Percentiles rank a stretch among this genome's conserved stretches.
phyloP scores from a whole-genome alignment of 192 early-diverging fungal species.

The Backusella morwellensis region DNA sequence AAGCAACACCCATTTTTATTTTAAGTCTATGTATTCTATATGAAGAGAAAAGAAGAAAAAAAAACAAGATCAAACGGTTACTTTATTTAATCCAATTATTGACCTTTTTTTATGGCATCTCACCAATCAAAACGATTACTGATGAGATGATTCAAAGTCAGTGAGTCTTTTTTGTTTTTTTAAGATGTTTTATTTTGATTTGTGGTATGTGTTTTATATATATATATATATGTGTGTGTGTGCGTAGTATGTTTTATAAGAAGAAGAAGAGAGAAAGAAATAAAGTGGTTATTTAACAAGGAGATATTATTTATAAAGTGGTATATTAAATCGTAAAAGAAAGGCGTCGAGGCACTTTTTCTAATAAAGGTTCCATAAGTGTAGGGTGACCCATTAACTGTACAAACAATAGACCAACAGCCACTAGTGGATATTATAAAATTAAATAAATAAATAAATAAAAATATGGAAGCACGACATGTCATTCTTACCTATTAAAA shows the following conservation, averaged over 20 bases:
- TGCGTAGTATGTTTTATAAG: neutral
- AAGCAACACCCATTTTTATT: neutral
- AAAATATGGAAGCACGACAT: neutral
- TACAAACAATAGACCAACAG: neutral
- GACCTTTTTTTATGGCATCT: neutral
- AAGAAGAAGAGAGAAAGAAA: neutral
- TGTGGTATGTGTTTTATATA: neutral
- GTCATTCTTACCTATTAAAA: slow-evolving; percentile 33
- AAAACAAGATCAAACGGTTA: neutral
- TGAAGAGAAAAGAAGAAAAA: neutral
- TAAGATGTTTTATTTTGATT: neutral
- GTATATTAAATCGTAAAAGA: neutral
- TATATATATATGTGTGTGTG: too few relatives aligned
- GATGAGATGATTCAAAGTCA: slow-evolving; percentile 5
- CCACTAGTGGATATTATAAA: neutral
- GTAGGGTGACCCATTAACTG: neutral
- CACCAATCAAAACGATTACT: neutral
- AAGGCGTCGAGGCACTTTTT: neutral
- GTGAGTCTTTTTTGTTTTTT: neutral
- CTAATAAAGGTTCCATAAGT: neutral
- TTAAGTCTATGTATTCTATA: neutral
- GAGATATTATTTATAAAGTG: neutral
- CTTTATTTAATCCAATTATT: neutral
- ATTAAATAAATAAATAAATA: neutral
- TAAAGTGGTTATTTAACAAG: neutral